A percentile compares a stretch with the other conserved stretches of the same genome.
Conservation (phyloP, 2,329 filamentous ascomycete genomes). For the Camillea tinctor region DNA sequence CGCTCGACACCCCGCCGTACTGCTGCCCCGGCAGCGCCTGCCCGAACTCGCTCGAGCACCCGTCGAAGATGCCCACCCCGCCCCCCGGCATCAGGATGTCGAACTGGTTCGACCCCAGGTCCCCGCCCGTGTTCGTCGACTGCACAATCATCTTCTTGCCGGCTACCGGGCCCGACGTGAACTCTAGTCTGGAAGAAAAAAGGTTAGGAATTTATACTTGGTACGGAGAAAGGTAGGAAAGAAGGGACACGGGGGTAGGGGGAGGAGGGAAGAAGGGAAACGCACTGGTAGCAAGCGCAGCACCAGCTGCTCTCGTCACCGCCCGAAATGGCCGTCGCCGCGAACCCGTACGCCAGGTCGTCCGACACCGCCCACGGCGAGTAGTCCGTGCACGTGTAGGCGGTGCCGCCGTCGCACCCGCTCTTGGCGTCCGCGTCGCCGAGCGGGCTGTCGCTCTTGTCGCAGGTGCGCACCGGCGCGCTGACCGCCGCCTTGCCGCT, state of each 20-base stretch:
- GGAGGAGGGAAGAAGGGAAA: slow-evolving; percentile 14
- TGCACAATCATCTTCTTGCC: slow-evolving; percentile 59
- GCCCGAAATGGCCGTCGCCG: slow-evolving; percentile 47
- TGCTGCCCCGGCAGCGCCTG: slow-evolving; percentile 38
- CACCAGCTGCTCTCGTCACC: slow-evolving; percentile 50
- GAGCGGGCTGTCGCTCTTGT: slow-evolving; percentile 44
- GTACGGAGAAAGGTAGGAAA: not conserved
- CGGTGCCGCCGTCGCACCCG: slow-evolving; percentile 48
- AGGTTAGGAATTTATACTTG: not conserved
- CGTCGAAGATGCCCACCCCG: slow-evolving; percentile 49
- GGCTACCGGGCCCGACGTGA: slow-evolving; percentile 41
- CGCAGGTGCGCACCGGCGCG: slow-evolving; percentile 43
- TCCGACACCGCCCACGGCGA: slow-evolving; percentile 52
- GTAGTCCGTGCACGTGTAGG: slow-evolving; percentile 53
- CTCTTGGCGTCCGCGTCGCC: slow-evolving; percentile 39
- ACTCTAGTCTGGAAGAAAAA: slow-evolving; percentile 22
- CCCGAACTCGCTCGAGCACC: slow-evolving; percentile 42
- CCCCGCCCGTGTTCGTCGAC: slow-evolving; percentile 55
- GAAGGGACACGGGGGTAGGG: not conserved
- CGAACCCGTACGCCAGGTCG: slow-evolving; percentile 54
- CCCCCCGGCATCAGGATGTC: slow-evolving; percentile 49
- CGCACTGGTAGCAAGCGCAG: slow-evolving; percentile 54
- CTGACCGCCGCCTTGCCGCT: slow-evolving; percentile 44
- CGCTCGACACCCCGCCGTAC: slow-evolving; percentile 47
- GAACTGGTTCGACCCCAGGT: slow-evolving; percentile 52